Evolutionary conservation across 495 filamentous ascomycete species (phyloP), one percentile per base, ranked within the genome.

Genomic region (Lentithecium fluviatile): DNA sequence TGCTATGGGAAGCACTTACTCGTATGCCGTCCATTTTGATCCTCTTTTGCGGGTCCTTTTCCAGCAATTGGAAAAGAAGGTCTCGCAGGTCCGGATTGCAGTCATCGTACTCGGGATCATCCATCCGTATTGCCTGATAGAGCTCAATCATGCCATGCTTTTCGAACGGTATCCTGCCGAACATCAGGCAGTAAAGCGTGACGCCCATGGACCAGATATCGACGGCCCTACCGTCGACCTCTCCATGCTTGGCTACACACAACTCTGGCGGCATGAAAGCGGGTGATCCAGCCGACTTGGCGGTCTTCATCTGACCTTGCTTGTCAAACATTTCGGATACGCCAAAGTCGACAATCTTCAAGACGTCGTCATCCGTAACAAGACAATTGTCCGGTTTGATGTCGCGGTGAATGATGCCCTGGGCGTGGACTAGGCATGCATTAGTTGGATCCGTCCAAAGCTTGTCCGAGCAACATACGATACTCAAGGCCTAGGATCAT

Each of bases 121-220:
- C 85, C 17, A 77, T 82, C 59, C 86, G 85, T 71, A 98, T 97
- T 6, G 90, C 84, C 60, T 96, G 85, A 65, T 93, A 97, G 51
- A 97, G 81, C 24, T 95, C 91, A 40, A 97, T 77, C 36, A 97
- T 83, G 29, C 83, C 85, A 10, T 79, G 74, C 52, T 87, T 80
- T 62, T 88, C 87, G 66, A 97, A 98, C 0, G 94, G 94, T 45
- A 98, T 82, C 42, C 75, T 78, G 13, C 94, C 94, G 71, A 94
- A 98, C 42, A 88, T 82, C 20, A 98, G 79, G 71, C 94, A 98
- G 70, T 95, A 97, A 12, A 98, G 75, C 0, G 92, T 93, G 2
- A 97, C 87, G 7, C 94, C 94, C 95, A 98, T 98, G 0, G 95
- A 96, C 94, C 94, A 98, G 26, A 97, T 88, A 75, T 98, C 94